These are phyloP conservation scores for Dactylellina haptotyla DNA, from an alignment of 2,329 filamentous ascomycete genomes.

Conservation along the genomic window DNA sequence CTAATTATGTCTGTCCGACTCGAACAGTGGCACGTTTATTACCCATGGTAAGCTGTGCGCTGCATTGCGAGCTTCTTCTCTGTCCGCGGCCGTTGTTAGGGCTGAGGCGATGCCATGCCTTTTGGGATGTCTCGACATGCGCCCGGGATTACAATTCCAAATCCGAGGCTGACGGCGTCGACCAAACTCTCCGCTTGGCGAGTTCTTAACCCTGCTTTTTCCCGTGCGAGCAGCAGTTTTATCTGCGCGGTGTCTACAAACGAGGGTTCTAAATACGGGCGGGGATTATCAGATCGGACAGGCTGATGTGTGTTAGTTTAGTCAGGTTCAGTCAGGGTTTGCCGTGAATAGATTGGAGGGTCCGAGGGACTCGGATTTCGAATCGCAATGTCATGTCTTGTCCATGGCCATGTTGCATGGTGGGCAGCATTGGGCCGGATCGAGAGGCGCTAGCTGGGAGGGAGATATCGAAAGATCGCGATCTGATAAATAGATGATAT, in stretches of 20 bases:
- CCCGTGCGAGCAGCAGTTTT: neutral
- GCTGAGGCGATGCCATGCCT: slow-evolving; percentile 15
- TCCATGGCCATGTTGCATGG: no score
- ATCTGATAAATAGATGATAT: slow-evolving; percentile 40
- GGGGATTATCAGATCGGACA: neutral
- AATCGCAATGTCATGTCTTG: no score
- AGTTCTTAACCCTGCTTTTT: neutral
- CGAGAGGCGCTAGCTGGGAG: no score
- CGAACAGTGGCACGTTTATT: slow-evolving; percentile 12
- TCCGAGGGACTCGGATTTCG: no score
- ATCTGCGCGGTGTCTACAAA: neutral
- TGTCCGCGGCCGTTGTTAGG: neutral
- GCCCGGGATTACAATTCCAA: slow-evolving; percentile 37
- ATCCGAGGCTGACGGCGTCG: slow-evolving; percentile 38
- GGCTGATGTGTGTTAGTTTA: neutral
- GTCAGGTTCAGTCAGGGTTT: neutral
- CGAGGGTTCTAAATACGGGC: neutral
- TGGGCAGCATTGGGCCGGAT: no score
- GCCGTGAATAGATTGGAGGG: no score
- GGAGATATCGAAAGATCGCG: slow-evolving; percentile 42
- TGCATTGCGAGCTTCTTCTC: neutral
- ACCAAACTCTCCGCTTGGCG: slow-evolving; percentile 12
- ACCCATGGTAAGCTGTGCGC: neutral
- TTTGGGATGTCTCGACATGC: slow-evolving; percentile 1
- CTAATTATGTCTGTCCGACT: slow-evolving; percentile 24